phyloP scores from a whole-genome alignment of 768 basidiomycete genomes.

The Podaxis pistillaris region DNA sequence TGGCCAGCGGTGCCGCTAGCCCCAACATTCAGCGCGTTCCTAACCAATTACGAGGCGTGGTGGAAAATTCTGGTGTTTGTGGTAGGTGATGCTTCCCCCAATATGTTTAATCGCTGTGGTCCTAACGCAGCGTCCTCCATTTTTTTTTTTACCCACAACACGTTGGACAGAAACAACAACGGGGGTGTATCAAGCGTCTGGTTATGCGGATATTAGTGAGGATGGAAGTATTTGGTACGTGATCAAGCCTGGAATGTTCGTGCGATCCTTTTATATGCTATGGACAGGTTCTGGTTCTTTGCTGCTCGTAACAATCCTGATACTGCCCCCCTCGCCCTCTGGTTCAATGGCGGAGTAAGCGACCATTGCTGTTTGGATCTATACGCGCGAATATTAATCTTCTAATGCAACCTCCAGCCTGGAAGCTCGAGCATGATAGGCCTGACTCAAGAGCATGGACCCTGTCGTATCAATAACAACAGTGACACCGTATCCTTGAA shows the following conservation, averaged over 20 bases:
- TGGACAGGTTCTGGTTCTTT: conserved; percentile 66
- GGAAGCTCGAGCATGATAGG: conserved; percentile 60
- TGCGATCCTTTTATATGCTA: not conserved
- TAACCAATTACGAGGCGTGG: conserved; percentile 39
- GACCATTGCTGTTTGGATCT: not conserved
- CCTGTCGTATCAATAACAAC: conserved; percentile 63
- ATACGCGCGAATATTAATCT: not conserved
- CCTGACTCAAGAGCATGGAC: conserved; percentile 73
- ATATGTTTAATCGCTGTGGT: not conserved
- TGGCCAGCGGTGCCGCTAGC: no score
- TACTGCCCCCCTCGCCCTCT: conserved; percentile 60
- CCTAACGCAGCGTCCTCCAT: no score
- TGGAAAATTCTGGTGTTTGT: conserved; percentile 63
- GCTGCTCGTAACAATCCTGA: conserved; percentile 57
- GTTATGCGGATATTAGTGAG: conserved; percentile 58
- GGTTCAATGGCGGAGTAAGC: conserved; percentile 65
- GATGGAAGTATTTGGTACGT: conserved; percentile 55
- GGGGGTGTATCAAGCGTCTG: conserved; percentile 59
- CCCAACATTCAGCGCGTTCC: not conserved
- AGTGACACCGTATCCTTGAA: conserved; percentile 49
- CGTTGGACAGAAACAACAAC: conserved; percentile 49
- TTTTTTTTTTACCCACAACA: not conserved
- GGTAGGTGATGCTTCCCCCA: conserved; percentile 29
- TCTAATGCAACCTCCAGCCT: conserved; percentile 31
- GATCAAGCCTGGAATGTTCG: not conserved